Conservation (phyloP, 2,329 filamentous ascomycete genomes). For the Penicillium concentricum region DNA sequence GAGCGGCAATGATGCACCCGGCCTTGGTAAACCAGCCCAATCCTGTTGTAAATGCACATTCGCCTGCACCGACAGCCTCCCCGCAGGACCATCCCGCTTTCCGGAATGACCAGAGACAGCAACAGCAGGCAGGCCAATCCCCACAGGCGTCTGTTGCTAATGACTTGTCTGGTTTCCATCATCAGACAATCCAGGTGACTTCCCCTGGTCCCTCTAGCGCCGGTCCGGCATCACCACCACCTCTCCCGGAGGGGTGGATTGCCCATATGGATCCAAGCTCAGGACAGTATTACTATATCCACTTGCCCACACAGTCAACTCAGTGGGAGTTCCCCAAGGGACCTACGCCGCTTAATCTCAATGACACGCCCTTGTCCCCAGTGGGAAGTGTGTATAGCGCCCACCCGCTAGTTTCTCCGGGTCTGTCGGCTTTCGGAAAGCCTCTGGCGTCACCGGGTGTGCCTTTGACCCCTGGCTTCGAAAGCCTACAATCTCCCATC, state of each 20-base stretch:
- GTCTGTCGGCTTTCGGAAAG: constrained; percentile 54
- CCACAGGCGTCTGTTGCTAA: constrained; percentile 39
- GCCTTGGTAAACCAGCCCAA: constrained; percentile 23
- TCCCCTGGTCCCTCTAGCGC: constrained; percentile 45
- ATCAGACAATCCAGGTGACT: constrained; percentile 24
- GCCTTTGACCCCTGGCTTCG: constrained; percentile 78
- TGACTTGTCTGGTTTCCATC: constrained; percentile 25
- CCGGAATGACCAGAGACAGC: constrained; percentile 72
- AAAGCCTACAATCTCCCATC: constrained; percentile 76
- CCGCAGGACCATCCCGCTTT: constrained; percentile 76
- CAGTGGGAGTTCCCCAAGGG: constrained; percentile 99
- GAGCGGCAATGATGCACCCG: constrained; percentile 24
- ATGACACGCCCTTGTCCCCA: constrained; percentile 78
- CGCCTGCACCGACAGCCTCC: constrained; percentile 34
- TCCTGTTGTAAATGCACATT: constrained; percentile 21
- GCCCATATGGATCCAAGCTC: constrained; percentile 93
- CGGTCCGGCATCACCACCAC: constrained; percentile 80
- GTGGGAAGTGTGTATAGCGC: constrained; percentile 70
- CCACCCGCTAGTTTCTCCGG: constrained; percentile 69
- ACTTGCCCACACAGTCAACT: constrained; percentile 89
- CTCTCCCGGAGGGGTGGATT: constrained; percentile 96
- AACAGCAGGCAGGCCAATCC: constrained; percentile 37
- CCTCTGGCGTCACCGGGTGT: constrained; percentile 77
- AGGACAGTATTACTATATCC: constrained; percentile 98
- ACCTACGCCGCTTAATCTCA: constrained; percentile 82